Evolutionary conservation across 192 early-diverging fungal genomes (phyloP), one percentile per base, ranked within the genome.

Genomic region (Rhizophagus sp.): DNA sequence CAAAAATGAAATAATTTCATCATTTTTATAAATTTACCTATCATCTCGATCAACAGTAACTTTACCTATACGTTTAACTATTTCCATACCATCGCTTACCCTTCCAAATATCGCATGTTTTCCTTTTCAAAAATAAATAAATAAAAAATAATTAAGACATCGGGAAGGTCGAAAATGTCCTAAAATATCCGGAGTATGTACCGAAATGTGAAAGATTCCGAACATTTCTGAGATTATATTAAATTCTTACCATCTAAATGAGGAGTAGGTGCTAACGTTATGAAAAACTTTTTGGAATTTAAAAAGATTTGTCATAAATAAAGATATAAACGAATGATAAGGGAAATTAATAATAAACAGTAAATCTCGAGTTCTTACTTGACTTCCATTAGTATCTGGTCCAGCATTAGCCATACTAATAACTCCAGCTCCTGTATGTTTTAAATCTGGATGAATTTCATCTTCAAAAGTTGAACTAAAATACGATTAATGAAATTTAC

Each of bases 81-180:
- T 90, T 41, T 85, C 89, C 88, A 97, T 94, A 1, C 96, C 96
- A 47, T 84, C 75, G n/a, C 87, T 88, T 4, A 96, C 92, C 22
- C 96, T 86, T n/a, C 95, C 95, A 84, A 97, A 97, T 39, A 97
- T 96, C 9, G 94, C 90, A 78, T 97, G 96, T 81, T 97, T 97
- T n/a, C 91, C 90, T 93, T 77, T 80, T 50, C 82, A 72, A 11
- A 75, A 78, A 27, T 81, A 79, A 62, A 78, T 83, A 25, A 81
- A 75, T 49, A 83, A 80, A 71, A 85, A 87, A 70, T 34, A 19
- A 39, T 5, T 44, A 30, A 47, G 1, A 13, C 41, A 30, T 30
- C 30, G 30, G 0, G 30, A 30, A 30, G 1, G 30, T 30, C 30
- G 30, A 30, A 30, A 30, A 30, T 30, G 30, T 30, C 30, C 30